Percentiles rank a stretch among this genome's conserved stretches.
phyloP scores from a whole-genome alignment of 1,139 yeast genomes.

The Groenewaldozyma auringiensis region DNA sequence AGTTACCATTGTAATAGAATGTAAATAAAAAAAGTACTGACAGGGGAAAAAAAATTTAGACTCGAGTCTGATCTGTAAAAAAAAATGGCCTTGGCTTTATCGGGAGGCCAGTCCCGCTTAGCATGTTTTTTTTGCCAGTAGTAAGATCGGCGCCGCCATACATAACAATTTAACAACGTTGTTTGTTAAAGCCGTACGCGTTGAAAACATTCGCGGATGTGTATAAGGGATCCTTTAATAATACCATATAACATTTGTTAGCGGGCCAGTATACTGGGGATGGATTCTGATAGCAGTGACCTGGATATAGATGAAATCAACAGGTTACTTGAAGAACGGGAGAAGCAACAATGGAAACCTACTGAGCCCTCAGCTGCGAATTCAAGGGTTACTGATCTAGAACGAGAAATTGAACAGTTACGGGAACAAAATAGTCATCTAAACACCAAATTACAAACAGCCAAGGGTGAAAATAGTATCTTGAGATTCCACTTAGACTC shows the following conservation, averaged over 20 bases:
- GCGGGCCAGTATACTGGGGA: no score
- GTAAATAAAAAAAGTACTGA: not conserved
- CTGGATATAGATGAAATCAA: constrained; percentile 17
- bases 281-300: constrained; percentile 23
- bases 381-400: constrained; percentile 1
- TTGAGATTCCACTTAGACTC: constrained; percentile 55
- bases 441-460: constrained; percentile 12
- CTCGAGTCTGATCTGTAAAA: not conserved
- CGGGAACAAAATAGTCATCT: constrained; percentile 5
- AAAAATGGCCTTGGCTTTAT: no score
- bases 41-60: not conserved
- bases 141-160: no score
- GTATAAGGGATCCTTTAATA: no score
- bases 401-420: constrained; percentile 1
- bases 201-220: no score
- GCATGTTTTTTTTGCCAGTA: no score
- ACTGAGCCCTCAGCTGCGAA: not conserved
- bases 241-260: no score
- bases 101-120: no score
- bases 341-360: not conserved
- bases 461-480: constrained; percentile 64
- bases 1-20: not conserved
- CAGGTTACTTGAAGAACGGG: constrained; percentile 2
- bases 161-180: no score
- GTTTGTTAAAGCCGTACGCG: no score